These are phyloP conservation scores for Nannochloropsis gaditana DNA, from an alignment of 108 stramenopile species.

Conservation along the genomic window DNA sequence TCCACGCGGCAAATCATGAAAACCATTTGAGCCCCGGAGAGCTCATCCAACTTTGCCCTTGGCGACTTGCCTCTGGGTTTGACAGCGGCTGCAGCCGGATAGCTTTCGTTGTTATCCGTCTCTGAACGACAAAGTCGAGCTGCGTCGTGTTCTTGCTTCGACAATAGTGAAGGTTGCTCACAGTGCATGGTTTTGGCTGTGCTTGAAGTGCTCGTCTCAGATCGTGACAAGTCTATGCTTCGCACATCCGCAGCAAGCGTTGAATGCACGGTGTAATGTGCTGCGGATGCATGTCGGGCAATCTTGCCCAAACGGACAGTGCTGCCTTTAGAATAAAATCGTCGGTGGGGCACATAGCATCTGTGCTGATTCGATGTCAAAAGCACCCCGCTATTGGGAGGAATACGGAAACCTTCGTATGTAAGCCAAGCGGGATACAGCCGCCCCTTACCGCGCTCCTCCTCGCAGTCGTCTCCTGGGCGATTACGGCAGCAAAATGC, in stretches of 20 bases:
- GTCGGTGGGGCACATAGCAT: slow-evolving; percentile 15
- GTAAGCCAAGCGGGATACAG: background rate
- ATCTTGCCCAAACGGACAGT: background rate
- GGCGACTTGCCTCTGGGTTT: slow-evolving; percentile 6
- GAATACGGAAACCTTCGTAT: background rate
- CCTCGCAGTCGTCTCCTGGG: background rate
- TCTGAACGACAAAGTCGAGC: too few relatives aligned
- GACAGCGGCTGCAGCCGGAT: background rate
- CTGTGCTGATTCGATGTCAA: background rate
- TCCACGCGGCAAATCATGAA: background rate
- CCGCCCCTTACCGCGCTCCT: background rate
- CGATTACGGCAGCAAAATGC: background rate
- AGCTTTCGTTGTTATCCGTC: too few relatives aligned
- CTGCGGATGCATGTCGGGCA: background rate
- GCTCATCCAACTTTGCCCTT: background rate
- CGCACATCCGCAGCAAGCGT: background rate
- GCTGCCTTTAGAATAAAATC: slow-evolving; percentile 7
- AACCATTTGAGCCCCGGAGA: background rate
- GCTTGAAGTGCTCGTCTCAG: background rate
- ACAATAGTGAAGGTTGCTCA: too few relatives aligned
- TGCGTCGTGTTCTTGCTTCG: too few relatives aligned
- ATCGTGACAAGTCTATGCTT: background rate
- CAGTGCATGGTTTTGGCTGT: background rate
- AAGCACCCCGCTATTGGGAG: background rate
- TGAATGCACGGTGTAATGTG: background rate